A percentile compares a stretch with the other conserved stretches of the same genome.
phyloP scores from a whole-genome alignment of 176 grass and related monocot genomes.

The Phoenix dactylifera region DNA sequence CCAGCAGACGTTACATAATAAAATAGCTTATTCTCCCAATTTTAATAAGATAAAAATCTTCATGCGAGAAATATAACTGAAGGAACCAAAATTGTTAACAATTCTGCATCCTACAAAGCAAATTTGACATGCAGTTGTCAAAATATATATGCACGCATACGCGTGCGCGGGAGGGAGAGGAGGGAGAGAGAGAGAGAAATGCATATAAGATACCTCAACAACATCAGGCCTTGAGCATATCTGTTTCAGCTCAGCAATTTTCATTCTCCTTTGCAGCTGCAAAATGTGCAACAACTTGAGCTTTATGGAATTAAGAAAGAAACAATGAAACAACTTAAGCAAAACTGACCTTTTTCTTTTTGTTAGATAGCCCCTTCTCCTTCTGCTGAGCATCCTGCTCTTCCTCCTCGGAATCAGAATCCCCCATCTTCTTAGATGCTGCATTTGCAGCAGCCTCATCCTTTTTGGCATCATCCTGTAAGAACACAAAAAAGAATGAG shows the following conservation, averaged over 20 bases:
- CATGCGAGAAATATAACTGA: too few relatives aligned
- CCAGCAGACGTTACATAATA: too few relatives aligned
- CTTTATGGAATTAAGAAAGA: not conserved
- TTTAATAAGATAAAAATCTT: too few relatives aligned
- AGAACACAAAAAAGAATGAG: conserved; percentile 1
- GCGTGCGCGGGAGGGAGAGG: too few relatives aligned
- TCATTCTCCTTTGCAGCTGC: conserved; percentile 74
- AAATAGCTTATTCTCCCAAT: too few relatives aligned
- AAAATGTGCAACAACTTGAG: conserved; percentile 2
- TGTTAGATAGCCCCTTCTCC: conserved; percentile 79
- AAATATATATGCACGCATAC: too few relatives aligned
- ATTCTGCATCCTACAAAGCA: too few relatives aligned
- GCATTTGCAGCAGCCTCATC: conserved; percentile 48
- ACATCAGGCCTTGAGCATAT: conserved; percentile 81
- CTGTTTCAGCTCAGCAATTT: conserved; percentile 88
- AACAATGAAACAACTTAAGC: not conserved
- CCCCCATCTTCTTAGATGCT: conserved; percentile 23
- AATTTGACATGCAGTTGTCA: too few relatives aligned
- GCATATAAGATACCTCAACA: conserved; percentile 42
- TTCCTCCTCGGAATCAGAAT: conserved; percentile 58
- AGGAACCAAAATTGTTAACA: too few relatives aligned
- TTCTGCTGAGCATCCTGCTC: conserved; percentile 59
- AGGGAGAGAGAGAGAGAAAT: too few relatives aligned
- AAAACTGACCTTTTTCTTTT: conserved; percentile 69
- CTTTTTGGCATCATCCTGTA: conserved; percentile 46